Evolutionary conservation across 805 yeast genomes (phyloP).

Genomic region (Candida silvatica): DNA sequence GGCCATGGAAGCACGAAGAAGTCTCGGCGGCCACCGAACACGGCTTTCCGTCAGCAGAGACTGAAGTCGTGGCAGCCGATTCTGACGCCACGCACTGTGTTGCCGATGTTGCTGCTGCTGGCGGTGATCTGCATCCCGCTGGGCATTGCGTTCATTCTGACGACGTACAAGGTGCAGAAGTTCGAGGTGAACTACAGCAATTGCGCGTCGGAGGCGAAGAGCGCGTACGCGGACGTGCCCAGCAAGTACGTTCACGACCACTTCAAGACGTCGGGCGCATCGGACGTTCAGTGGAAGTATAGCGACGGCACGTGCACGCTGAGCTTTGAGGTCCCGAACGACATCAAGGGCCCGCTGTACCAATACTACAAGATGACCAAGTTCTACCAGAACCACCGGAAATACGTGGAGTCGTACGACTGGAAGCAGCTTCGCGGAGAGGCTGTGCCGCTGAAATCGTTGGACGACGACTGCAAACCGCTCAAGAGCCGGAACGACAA

Average conservation of each 20-base stretch:
- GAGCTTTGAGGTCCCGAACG: constrained; percentile 64
- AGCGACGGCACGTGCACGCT: constrained; percentile 47
- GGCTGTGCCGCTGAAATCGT: constrained; percentile 43
- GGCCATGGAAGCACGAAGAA: constrained; percentile 20
- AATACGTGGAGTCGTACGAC: constrained; percentile 82
- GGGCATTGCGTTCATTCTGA: constrained; percentile 75
- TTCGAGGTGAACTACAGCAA: constrained; percentile 66
- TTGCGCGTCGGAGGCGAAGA: constrained; percentile 40
- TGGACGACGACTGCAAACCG: constrained; percentile 48
- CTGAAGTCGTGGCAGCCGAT: constrained; percentile 72
- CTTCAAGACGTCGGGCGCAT: constrained; percentile 38
- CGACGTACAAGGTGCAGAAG: constrained; percentile 75
- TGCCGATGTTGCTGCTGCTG: constrained; percentile 69
- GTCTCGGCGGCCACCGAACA: constrained; percentile 54
- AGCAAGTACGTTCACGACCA: constrained; percentile 47
- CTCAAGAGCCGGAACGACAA: constrained; percentile 32
- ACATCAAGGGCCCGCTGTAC: constrained; percentile 62
- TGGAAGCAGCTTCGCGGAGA: constrained; percentile 73
- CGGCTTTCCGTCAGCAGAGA: constrained; percentile 72
- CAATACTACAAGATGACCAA: constrained; percentile 82
- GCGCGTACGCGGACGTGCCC: constrained; percentile 45
- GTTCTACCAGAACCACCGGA: constrained; percentile 91
- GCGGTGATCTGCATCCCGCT: constrained; percentile 83
- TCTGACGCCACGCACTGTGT: constrained; percentile 81
- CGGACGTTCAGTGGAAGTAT: constrained; percentile 48